A percentile compares a stretch with the other conserved stretches of the same genome.
phyloP scores from a whole-genome alignment of 768 basidiomycete genomes.

The Leccinum imitatum region DNA sequence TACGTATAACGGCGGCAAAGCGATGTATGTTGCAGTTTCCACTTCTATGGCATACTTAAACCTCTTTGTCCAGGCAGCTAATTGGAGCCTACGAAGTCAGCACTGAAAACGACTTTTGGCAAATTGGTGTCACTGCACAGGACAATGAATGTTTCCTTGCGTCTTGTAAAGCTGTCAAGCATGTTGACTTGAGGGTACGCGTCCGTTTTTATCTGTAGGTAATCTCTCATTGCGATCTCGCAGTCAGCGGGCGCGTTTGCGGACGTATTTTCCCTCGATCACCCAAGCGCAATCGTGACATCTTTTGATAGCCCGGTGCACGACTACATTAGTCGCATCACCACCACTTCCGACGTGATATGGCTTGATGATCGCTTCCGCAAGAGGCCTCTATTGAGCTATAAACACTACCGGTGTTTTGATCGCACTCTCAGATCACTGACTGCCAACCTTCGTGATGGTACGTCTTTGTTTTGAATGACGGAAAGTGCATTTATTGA shows the following conservation, averaged over 20 bases:
- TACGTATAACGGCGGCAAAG: slow-evolving; percentile 36
- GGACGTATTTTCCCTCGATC: slow-evolving; percentile 37
- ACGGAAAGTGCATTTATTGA: neutral
- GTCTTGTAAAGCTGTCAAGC: slow-evolving; percentile 42
- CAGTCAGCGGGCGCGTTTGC: slow-evolving; percentile 32
- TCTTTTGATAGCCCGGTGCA: slow-evolving; percentile 46
- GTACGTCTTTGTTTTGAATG: slow-evolving; percentile 24
- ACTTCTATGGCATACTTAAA: slow-evolving; percentile 2
- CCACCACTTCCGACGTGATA: slow-evolving; percentile 59
- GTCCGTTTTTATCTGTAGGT: neutral
- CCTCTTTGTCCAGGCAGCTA: slow-evolving; percentile 20
- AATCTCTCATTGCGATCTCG: slow-evolving; percentile 7
- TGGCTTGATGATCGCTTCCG: slow-evolving; percentile 70
- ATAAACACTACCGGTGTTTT: slow-evolving; percentile 56
- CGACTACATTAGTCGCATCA: slow-evolving; percentile 50
- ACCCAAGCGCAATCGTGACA: slow-evolving; percentile 45
- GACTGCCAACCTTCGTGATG: slow-evolving; percentile 37
- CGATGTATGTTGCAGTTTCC: slow-evolving; percentile 38
- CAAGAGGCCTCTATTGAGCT: slow-evolving; percentile 56
- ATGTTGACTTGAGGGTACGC: slow-evolving; percentile 60
- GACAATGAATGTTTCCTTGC: slow-evolving; percentile 44
- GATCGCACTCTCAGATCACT: slow-evolving; percentile 56
- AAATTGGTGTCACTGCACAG: slow-evolving; percentile 40
- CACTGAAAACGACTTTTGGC: slow-evolving; percentile 47
- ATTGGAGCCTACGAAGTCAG: slow-evolving; percentile 11